Evolutionary conservation across 176 grass and related monocot species (phyloP).

Genomic region (Juncus effusus): DNA sequence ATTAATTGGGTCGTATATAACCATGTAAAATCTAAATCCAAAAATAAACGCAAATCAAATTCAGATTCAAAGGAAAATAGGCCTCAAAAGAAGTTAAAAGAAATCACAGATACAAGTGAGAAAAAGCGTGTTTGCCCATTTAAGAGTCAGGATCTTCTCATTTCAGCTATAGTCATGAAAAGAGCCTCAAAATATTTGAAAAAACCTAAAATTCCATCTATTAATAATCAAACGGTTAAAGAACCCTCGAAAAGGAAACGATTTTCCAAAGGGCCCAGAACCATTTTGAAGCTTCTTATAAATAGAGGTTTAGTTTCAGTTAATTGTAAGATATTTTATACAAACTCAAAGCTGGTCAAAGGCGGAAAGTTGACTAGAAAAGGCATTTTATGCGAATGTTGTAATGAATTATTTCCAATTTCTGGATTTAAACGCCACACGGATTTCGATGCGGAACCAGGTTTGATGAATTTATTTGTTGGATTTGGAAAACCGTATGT

Average conservation of each 20-base stretch:
- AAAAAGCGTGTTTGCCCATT: slow-evolving; percentile 32
- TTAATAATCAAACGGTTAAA: slow-evolving; percentile 37
- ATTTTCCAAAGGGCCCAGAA: slow-evolving; percentile 49
- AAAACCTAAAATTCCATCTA: slow-evolving; percentile 16
- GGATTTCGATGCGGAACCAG: slow-evolving; percentile 34
- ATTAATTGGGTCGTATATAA: slow-evolving; percentile 41
- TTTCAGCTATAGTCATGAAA: slow-evolving; percentile 55
- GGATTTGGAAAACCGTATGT: slow-evolving; percentile 66
- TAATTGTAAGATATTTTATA: slow-evolving; percentile 54
- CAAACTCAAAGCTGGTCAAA: slow-evolving; percentile 51
- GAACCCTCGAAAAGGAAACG: slow-evolving; percentile 27
- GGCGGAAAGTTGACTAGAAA: slow-evolving; percentile 55
- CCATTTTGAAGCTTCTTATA: slow-evolving; percentile 57
- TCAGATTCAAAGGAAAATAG: slow-evolving; percentile 29
- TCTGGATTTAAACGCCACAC: slow-evolving; percentile 66
- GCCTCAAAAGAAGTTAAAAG: slow-evolving; percentile 34
- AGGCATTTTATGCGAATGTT: slow-evolving; percentile 71
- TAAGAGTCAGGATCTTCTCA: slow-evolving; percentile 60
- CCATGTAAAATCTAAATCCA: slow-evolving; percentile 31
- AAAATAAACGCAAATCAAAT: slow-evolving; percentile 27
- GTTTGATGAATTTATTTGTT: slow-evolving; percentile 74
- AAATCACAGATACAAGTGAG: slow-evolving; percentile 32
- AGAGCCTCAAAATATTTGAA: slow-evolving; percentile 41
- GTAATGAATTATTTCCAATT: slow-evolving; percentile 48
- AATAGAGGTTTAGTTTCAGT: slow-evolving; percentile 51